These are phyloP conservation scores for Musa schizocarpa DNA, from an alignment of 176 grass and related monocot genomes.

Conservation along the genomic window DNA sequence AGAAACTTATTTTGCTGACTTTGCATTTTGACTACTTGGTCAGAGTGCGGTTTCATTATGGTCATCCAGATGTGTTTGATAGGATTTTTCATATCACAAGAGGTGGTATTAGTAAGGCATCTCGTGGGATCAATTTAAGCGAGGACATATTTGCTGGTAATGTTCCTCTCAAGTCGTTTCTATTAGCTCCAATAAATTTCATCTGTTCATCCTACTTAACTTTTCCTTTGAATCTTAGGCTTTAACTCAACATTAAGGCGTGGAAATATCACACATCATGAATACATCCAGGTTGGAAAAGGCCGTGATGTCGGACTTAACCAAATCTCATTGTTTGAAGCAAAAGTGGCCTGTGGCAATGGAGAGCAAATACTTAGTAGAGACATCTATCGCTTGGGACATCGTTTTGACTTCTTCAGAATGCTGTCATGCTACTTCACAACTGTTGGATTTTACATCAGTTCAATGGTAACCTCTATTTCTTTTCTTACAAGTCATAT, in stretches of 20 bases:
- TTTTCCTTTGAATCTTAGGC: slow-evolving; percentile 20
- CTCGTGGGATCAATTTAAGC: slow-evolving; percentile 64
- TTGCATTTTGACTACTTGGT: slow-evolving; percentile 10
- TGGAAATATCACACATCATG: slow-evolving; percentile 69
- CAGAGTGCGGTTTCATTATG: slow-evolving; percentile 72
- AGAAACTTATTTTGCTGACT: background rate
- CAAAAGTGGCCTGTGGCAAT: slow-evolving; percentile 66
- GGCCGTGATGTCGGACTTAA: slow-evolving; percentile 76
- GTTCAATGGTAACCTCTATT: slow-evolving; percentile 31
- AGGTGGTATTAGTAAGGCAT: slow-evolving; percentile 69
- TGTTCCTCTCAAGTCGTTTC: slow-evolving; percentile 2
- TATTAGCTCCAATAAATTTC: slow-evolving; percentile 7
- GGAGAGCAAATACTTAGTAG: slow-evolving; percentile 66
- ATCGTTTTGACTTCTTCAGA: slow-evolving; percentile 65
- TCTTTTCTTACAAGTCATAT: background rate
- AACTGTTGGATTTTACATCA: slow-evolving; percentile 69
- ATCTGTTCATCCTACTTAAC: background rate
- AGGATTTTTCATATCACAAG: slow-evolving; percentile 73
- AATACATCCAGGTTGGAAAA: slow-evolving; percentile 69
- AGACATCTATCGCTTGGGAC: slow-evolving; percentile 62
- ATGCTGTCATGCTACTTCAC: slow-evolving; percentile 64
- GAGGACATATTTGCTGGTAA: slow-evolving; percentile 76
- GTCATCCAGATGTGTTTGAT: slow-evolving; percentile 73
- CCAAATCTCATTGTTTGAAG: slow-evolving; percentile 72
- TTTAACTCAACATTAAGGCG: slow-evolving; percentile 55